These are phyloP conservation scores for Flaveria trinervia DNA, from an alignment of 129 eudicot species.

Conservation along the genomic window DNA sequence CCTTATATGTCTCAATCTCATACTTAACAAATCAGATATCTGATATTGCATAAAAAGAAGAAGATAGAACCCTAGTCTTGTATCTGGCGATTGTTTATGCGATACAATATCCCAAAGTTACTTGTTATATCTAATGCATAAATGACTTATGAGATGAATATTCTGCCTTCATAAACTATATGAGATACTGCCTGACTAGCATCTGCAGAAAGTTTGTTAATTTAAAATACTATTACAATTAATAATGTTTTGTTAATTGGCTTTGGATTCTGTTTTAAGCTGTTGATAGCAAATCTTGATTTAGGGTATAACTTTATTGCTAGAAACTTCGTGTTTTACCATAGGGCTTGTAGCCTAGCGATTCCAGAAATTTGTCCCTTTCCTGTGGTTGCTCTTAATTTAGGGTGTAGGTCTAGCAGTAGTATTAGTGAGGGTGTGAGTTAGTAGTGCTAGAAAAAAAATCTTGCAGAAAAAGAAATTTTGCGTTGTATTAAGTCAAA, in stretches of 20 bases:
- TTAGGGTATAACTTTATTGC: background rate
- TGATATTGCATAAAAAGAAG: background rate
- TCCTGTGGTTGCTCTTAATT: no score
- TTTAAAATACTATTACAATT: no score
- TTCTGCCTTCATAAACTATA: background rate
- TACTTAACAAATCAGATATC: conserved; percentile 9
- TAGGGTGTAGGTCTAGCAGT: no score
- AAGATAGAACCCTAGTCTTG: conserved; percentile 12
- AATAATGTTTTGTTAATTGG: background rate
- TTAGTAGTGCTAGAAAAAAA: no score
- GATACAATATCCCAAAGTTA: background rate
- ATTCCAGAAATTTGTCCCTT: no score
- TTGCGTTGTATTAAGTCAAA: background rate
- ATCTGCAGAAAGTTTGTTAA: background rate
- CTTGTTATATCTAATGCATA: background rate
- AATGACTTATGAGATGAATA: conserved; percentile 6
- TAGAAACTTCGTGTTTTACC: conserved; percentile 8
- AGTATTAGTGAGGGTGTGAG: no score
- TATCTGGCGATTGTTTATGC: conserved; percentile 3
- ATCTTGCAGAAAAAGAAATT: no score
- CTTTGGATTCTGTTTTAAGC: background rate
- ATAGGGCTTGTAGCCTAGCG: no score
- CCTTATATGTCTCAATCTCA: background rate
- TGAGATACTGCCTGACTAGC: background rate
- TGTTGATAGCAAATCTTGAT: conserved; percentile 14